phyloP scores from a whole-genome alignment of 2,329 filamentous ascomycete genomes.

The Lachnellula cervina region DNA sequence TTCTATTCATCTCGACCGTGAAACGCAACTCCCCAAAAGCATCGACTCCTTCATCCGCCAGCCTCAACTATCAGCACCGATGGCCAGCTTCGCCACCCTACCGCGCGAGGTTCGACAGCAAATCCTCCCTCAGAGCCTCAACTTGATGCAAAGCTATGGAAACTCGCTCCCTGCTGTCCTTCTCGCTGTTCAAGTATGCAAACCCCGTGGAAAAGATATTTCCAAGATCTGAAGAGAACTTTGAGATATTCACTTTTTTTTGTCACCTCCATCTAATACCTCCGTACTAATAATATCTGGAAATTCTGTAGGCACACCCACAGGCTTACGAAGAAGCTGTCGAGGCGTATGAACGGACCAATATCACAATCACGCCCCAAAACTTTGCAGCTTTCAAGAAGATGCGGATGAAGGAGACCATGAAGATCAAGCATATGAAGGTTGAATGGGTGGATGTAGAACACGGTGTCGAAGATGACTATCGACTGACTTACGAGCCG shows the following conservation, averaged over 20 bases:
- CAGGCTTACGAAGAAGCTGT: conserved; percentile 19
- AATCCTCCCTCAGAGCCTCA: neutral
- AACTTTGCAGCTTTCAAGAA: neutral
- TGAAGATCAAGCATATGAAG: neutral
- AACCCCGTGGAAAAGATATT: too few relatives aligned
- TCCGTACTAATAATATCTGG: too few relatives aligned
- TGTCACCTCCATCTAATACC: too few relatives aligned
- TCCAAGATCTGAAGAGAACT: too few relatives aligned
- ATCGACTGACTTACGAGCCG: neutral
- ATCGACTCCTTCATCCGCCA: too few relatives aligned
- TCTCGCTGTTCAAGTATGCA: neutral
- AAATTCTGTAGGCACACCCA: too few relatives aligned
- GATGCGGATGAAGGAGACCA: neutral
- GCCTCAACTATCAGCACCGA: neutral
- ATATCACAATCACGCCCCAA: conserved; percentile 6
- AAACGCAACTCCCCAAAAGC: too few relatives aligned
- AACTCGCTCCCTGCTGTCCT: neutral
- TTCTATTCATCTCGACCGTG: too few relatives aligned
- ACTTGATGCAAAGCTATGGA: neutral
- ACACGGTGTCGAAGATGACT: too few relatives aligned
- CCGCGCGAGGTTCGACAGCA: neutral
- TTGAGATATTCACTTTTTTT: too few relatives aligned
- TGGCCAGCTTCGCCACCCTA: neutral
- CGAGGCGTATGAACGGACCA: conserved; percentile 19
- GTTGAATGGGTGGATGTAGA: neutral